Base-by-base conservation (phyloP, 306 rosid genomes). In the Luffa acutangula region DNA sequence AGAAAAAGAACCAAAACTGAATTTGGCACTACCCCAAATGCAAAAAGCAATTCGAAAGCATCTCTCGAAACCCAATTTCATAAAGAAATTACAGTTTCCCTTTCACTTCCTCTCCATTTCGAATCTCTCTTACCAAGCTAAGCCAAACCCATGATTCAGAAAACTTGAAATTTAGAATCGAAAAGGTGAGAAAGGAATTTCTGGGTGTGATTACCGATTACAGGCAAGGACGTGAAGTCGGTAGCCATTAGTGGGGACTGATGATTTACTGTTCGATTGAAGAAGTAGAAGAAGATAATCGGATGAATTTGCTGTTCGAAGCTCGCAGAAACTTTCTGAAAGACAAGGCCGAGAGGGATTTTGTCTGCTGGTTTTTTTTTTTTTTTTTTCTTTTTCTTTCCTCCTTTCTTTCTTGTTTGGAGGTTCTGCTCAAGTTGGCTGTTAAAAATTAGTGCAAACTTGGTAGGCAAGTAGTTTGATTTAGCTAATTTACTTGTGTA, bases 151-250 rank as follows among this genome's bases (percentile, higher is more conserved):
- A 11, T 70, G 33, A 71, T 71, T 71, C 64, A 45, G 37, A 64
- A 71, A 65, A 42, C 11, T 20, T 72, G 53, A 41, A 41, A 42
- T 37, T 37, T 17, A 17, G 13, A 64, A 10, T 9, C 13, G 37
- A 45, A 65, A 49, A 6, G n/a, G 20, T 18, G 79, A 4, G 4
- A 14, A 15, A 25, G 5, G 14, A 7, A 81, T 43, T 43, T 37
- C 9, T 5, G 64, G 7, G 12, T 12, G 14, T 21, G 65, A 41
- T 75, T 87, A 95, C 97, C 96, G 65, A 94, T 94, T 58, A 94
- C 53, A 17, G 97, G 97, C 83, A 95, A 87, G 80, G 82, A 86
- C 79, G 82, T 89, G 79, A 95, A 95, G 80, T 91, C 89, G 11
- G 89, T 85, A 71, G 97, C 91, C 97, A 92, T 87, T 78, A 74